Evolutionary conservation across 2,329 filamentous ascomycete genomes (phyloP).

Genomic region (Penicillium sp.): DNA sequence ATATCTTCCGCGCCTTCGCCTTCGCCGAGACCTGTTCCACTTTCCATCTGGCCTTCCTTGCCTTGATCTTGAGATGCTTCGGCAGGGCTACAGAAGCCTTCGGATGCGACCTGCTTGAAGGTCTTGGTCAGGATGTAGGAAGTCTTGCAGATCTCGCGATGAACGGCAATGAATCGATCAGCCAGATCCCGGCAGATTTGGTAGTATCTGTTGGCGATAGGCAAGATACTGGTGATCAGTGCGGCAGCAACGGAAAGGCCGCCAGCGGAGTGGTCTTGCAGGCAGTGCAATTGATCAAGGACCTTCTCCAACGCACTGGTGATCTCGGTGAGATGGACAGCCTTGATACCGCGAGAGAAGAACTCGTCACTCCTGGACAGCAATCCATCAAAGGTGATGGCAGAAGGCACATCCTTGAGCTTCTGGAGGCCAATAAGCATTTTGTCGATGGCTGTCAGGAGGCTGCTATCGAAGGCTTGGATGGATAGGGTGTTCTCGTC

Average conservation of each 20-base stretch:
- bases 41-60: constrained; percentile 77
- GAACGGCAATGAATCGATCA: constrained; percentile 60
- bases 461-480: constrained; percentile 55
- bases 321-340: constrained; percentile 61
- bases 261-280: constrained; percentile 46
- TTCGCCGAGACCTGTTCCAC: constrained; percentile 89
- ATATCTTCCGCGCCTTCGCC: constrained; percentile 96
- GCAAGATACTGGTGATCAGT: constrained; percentile 62
- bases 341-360: constrained; percentile 55
- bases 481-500: constrained; percentile 30
- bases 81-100: constrained; percentile 88
- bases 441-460: constrained; percentile 68
- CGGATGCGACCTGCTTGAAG: constrained; percentile 74
- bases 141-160: constrained; percentile 70
- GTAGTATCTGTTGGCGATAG: constrained; percentile 74
- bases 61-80: constrained; percentile 73
- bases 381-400: constrained; percentile 64
- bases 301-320: constrained; percentile 46
- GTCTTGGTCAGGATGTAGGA: constrained; percentile 72
- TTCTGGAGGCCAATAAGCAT: constrained; percentile 79
- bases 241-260: constrained; percentile 53
- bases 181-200: constrained; percentile 61
- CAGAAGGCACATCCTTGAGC: constrained; percentile 55
- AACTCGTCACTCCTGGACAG: constrained; percentile 57
- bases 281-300: constrained; percentile 47